A percentile compares a stretch with the other conserved stretches of the same genome.
Evolutionary conservation across 208 protist species (phyloP).

Genomic region (Trichomonas tenax): DNA sequence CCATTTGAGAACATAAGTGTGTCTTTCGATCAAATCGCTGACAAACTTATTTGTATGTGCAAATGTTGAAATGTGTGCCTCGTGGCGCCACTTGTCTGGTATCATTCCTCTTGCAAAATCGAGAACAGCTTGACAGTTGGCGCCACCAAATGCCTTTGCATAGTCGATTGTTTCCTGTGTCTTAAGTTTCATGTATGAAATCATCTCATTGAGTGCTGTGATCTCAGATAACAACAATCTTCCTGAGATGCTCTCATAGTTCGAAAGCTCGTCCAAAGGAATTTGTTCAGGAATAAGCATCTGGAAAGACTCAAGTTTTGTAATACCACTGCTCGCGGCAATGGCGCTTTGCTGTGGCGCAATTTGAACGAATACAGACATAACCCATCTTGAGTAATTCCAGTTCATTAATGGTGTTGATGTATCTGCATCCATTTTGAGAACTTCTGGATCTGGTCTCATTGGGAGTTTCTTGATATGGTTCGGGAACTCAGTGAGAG

Average conservation of each 20-base stretch:
- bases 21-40: background rate
- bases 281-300: background rate
- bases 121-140: background rate
- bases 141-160: background rate
- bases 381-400: background rate
- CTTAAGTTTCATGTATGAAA: background rate
- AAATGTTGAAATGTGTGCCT: background rate
- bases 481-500: background rate
- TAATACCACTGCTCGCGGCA: background rate
- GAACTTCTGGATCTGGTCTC: background rate
- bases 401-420: background rate
- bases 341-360: background rate
- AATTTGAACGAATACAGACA: background rate
- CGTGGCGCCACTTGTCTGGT: background rate
- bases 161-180: background rate
- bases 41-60: background rate
- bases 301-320: background rate
- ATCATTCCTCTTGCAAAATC: background rate
- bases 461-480: background rate
- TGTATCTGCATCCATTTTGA: background rate
- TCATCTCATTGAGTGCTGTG: background rate
- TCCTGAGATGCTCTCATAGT: background rate
- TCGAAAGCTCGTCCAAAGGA: background rate
- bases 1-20: background rate
- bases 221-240: background rate